These are phyloP conservation scores for Serendipita vermifera DNA, from an alignment of 768 basidiomycete species.

Conservation along the genomic window DNA sequence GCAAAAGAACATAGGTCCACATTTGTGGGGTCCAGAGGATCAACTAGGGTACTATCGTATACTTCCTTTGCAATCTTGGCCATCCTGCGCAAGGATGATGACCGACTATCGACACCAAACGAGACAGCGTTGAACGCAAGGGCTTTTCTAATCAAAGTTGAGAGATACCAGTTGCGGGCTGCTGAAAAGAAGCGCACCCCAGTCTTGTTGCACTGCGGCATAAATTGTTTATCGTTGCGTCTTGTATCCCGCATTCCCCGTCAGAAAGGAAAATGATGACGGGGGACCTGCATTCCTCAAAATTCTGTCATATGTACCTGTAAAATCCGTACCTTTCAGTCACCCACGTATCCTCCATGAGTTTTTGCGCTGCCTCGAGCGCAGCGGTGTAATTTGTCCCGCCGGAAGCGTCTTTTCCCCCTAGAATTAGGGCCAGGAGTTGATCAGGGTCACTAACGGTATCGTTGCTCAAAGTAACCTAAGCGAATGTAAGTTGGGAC, in stretches of 20 bases:
- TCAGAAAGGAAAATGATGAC: conserved; percentile 47
- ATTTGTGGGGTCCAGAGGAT: conserved; percentile 26
- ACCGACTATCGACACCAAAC: conserved; percentile 30
- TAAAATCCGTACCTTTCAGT: conserved; percentile 30
- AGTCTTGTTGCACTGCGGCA: conserved; percentile 31
- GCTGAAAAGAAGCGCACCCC: conserved; percentile 25
- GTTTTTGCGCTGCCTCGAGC: conserved; percentile 23
- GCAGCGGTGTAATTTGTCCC: conserved; percentile 37
- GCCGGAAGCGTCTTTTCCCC: conserved; percentile 17
- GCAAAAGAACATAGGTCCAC: conserved; percentile 34
- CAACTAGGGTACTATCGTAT: conserved; percentile 32
- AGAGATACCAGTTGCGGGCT: neutral
- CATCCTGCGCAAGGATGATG: conserved; percentile 34
- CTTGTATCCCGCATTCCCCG: conserved; percentile 33
- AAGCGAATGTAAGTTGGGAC: neutral
- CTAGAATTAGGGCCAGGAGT: conserved; percentile 30
- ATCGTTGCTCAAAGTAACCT: conserved; percentile 31
- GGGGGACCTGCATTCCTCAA: conserved; percentile 27
- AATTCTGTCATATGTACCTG: neutral
- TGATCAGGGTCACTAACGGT: conserved; percentile 33
- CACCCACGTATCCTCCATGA: conserved; percentile 39
- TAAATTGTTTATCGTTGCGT: conserved; percentile 29
- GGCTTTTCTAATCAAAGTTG: conserved; percentile 30
- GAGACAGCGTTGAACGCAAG: conserved; percentile 47
- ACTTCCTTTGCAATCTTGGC: conserved; percentile 35